Evolutionary conservation across 352 stramenopile genomes (phyloP).

Genomic region (Phytophthora hibernalis): DNA sequence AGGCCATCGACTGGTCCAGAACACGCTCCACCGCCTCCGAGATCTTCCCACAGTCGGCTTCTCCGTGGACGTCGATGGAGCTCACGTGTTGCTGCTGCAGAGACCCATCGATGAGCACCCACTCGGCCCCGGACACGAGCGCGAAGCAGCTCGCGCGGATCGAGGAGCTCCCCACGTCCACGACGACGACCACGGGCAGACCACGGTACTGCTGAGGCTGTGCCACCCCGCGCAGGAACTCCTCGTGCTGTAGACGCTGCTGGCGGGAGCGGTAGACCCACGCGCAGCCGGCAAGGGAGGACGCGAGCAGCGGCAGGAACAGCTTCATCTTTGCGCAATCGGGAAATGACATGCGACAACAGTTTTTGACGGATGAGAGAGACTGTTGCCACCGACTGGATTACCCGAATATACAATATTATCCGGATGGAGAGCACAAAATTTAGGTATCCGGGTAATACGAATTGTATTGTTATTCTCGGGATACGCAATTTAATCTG

Average conservation of each 20-base stretch:
- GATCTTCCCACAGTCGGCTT: slow-evolving; percentile 62
- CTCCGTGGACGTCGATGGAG: slow-evolving; percentile 60
- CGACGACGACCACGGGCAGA: slow-evolving; percentile 68
- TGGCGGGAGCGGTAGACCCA: slow-evolving; percentile 33
- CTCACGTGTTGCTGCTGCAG: slow-evolving; percentile 66
- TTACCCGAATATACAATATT: no score
- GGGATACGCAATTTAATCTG: no score
- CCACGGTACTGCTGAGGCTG: slow-evolving; percentile 54
- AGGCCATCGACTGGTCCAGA: slow-evolving; percentile 54
- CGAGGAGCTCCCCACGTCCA: slow-evolving; percentile 95
- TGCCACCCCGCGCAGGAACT: slow-evolving; percentile 38
- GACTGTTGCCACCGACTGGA: no score
- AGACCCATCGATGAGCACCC: slow-evolving; percentile 69
- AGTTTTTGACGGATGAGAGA: no score
- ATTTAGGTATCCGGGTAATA: no score
- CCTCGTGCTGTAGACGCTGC: slow-evolving; percentile 29
- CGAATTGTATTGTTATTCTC: no score
- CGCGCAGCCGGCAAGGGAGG: slow-evolving; percentile 30
- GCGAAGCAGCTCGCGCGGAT: slow-evolving; percentile 92
- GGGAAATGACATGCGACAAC: no score
- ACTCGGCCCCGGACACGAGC: slow-evolving; percentile 51
- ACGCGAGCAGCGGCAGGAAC: slow-evolving; percentile 33
- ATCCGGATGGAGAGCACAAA: no score
- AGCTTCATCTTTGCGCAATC: slow-evolving; percentile 33
- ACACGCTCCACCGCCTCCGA: slow-evolving; percentile 55